A percentile compares a stretch with the other conserved stretches of the same genome.
phyloP scores from a whole-genome alignment of 768 basidiomycete species.

The Suillus subaureus region DNA sequence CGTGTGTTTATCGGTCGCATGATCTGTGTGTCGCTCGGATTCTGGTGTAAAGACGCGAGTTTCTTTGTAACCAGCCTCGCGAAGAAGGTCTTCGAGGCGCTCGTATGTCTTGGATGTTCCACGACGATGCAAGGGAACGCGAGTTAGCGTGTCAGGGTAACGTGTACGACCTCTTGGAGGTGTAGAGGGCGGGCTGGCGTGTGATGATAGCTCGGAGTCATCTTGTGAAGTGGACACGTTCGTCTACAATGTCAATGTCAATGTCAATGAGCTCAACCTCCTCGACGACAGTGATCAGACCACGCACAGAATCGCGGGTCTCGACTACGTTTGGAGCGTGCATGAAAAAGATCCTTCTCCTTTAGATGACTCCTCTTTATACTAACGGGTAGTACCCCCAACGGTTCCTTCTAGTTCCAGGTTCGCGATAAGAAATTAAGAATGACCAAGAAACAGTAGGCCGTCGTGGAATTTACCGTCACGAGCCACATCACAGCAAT shows the following conservation, averaged over 20 bases:
- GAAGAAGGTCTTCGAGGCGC: constrained; percentile 79
- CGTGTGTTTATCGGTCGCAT: constrained; percentile 23
- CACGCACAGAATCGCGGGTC: constrained; percentile 1
- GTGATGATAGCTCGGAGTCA: constrained; percentile 9
- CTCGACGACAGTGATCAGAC: background rate
- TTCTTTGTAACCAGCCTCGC: constrained; percentile 91
- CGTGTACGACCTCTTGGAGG: constrained; percentile 47
- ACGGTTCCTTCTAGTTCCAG: background rate
- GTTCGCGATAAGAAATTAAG: background rate
- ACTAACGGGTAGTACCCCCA: background rate
- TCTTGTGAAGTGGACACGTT: constrained; percentile 2
- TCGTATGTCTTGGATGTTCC: constrained; percentile 85
- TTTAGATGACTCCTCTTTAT: constrained; percentile 1
- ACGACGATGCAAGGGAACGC: constrained; percentile 74
- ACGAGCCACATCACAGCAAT: background rate
- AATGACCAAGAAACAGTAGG: background rate
- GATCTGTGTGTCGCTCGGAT: constrained; percentile 49
- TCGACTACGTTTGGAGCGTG: background rate
- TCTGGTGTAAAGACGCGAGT: constrained; percentile 90
- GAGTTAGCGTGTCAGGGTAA: constrained; percentile 62
- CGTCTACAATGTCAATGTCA: background rate
- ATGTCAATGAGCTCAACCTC: background rate
- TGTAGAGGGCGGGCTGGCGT: constrained; percentile 38
- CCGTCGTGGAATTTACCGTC: background rate
- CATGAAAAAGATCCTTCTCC: constrained; percentile 4